Evolutionary conservation across 257 asterid species (phyloP), one percentile per base, ranked within the genome.

Genomic region (Fraxinus cuspidata): DNA sequence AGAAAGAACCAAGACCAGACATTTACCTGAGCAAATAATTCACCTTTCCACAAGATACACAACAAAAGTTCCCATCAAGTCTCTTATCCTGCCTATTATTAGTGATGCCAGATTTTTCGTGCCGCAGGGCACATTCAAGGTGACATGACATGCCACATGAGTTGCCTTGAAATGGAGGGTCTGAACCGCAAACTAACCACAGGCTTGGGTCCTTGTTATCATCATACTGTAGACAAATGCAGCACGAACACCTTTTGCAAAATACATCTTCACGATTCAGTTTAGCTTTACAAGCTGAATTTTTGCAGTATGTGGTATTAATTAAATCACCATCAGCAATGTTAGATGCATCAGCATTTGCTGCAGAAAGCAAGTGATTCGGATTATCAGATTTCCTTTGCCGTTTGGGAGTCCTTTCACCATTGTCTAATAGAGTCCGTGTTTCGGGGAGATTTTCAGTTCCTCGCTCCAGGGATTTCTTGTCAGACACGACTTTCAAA

Each of bases 151-250:
- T 85, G 74, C 97, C 95, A 79, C 99, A 95, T 12, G 97, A 90
- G 73, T 81, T 80, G 9, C 92, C 94, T 77, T 70, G 80, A 82
- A 87, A 91, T 3, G 99, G 99, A 78, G 89, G 89, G 49, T 95
- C 99, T 6, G 99, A 91, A 84, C 81, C 88, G 92, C 99, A 95
- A 84, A 78, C 75, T 65, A 95, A 84, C 99, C 99, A 95, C 67
- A 93, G 87, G 82, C 97, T 87, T 8, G 99, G 99, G 83, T 95
- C 99, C 87, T 95, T 95, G 71, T 95, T 95, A 78, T 95, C 99
- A 78, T 95, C 99, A 84, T 88, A 95, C 68, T 85, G 78, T 3
- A 58, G 85, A 78, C 99, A 95, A 78, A 93, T 93, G 90, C 99
- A 95, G 87, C 99, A 95, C 1, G 99, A 91, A 78, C 99, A 95